phyloP scores from a whole-genome alignment of 2,329 filamentous ascomycete genomes.

The Aureobasidium musti region DNA sequence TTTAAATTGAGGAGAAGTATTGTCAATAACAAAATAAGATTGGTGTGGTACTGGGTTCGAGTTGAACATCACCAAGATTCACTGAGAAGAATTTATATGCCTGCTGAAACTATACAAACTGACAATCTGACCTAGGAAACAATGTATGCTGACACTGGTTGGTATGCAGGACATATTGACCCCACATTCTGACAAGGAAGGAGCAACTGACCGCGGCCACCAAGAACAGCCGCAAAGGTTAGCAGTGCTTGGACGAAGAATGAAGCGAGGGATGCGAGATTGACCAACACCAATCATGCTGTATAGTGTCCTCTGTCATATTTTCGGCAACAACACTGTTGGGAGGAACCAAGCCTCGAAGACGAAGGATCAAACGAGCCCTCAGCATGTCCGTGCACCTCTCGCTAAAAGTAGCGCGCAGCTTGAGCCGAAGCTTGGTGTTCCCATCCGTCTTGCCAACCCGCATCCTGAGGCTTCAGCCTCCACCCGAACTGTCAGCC shows the following conservation, averaged over 20 bases:
- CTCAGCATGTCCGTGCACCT: neutral
- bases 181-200: neutral
- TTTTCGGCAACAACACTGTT: neutral
- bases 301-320: neutral
- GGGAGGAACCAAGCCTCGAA: neutral
- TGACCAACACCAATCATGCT: neutral
- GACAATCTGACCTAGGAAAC: neutral
- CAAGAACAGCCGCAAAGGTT: neutral
- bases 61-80: neutral
- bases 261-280: neutral
- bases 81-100: neutral
- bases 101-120: neutral
- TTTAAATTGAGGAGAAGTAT: neutral
- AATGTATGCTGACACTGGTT: neutral
- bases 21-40: neutral
- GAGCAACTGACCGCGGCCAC: neutral
- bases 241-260: neutral
- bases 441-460: neutral
- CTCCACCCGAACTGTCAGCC: neutral
- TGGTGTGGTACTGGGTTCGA: neutral
- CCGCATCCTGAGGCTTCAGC: neutral
- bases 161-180: neutral
- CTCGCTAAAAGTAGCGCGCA: neutral
- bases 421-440: constrained; percentile 1
- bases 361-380: neutral